Percentiles rank a stretch among this genome's conserved stretches.
Conservation (phyloP, 257 asterid genomes). For the Penstemon eatonii region DNA sequence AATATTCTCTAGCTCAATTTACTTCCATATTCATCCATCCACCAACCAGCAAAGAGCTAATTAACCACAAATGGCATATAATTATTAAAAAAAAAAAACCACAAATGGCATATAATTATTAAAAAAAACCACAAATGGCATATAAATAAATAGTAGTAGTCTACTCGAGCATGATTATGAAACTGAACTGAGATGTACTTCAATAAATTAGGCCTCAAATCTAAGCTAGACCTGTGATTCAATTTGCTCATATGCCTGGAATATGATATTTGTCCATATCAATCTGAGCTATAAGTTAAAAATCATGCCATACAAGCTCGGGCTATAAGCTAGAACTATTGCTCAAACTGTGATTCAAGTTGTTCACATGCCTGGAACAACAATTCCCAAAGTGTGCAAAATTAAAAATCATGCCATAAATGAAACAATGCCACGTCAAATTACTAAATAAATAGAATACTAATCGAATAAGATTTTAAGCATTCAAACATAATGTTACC, state of each 20-base stretch:
- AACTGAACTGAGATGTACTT: background rate
- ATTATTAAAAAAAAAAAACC: too few relatives aligned
- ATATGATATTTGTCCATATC: background rate
- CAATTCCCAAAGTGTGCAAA: too few relatives aligned
- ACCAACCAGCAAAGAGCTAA: background rate
- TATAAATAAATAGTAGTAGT: too few relatives aligned
- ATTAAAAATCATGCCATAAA: background rate
- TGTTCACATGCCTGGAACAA: too few relatives aligned
- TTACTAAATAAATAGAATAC: background rate
- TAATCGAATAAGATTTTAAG: background rate
- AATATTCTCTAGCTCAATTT: background rate
- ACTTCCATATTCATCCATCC: background rate
- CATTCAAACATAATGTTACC: constrained; percentile 1
- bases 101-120: background rate
- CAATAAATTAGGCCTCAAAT: constrained; percentile 1
- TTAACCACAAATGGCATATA: background rate
- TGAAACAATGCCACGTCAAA: background rate
- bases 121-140: too few relatives aligned
- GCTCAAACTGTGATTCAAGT: too few relatives aligned
- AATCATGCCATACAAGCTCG: constrained; percentile 1
- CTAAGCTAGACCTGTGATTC: background rate
- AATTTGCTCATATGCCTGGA: background rate
- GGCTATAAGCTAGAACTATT: background rate
- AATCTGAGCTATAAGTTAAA: background rate
- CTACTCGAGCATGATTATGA: too few relatives aligned